Percentiles rank a stretch among this genome's conserved stretches.
Conservation (phyloP, 768 basidiomycete genomes). For the Cystofilobasidium capitatum region DNA sequence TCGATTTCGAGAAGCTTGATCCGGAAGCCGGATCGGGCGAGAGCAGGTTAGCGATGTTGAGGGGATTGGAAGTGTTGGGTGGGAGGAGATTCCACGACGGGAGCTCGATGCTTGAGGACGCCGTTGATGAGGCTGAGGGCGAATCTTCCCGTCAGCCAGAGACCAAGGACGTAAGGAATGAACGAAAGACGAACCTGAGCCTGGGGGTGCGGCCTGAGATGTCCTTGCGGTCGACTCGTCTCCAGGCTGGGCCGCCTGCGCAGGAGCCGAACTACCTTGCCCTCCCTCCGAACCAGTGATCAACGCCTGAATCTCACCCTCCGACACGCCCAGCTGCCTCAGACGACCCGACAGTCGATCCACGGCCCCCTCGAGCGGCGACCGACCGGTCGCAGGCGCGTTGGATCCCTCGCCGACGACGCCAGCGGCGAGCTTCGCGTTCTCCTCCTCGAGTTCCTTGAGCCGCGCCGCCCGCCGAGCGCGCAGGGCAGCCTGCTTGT, state of each 20-base stretch:
- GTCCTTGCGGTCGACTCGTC: neutral
- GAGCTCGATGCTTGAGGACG: neutral
- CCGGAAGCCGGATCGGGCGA: too few relatives aligned
- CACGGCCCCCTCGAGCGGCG: neutral
- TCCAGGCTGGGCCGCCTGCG: neutral
- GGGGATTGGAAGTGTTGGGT: neutral
- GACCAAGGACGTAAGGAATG: neutral
- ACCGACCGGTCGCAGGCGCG: constrained; percentile 1
- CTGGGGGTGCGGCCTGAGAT: neutral
- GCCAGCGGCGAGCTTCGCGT: constrained; percentile 6
- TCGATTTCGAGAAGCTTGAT: neutral
- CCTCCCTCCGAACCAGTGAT: neutral
- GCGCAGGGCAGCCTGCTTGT: constrained; percentile 13
- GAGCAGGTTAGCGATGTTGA: too few relatives aligned
- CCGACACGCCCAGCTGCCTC: constrained; percentile 1
- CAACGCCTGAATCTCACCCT: constrained; percentile 8
- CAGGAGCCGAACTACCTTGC: neutral
- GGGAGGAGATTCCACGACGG: neutral
- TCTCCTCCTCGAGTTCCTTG: constrained; percentile 18
- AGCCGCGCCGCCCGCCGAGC: constrained; percentile 6
- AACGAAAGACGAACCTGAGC: neutral
- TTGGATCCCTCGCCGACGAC: neutral
- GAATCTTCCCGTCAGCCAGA: neutral
- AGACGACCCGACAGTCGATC: neutral
- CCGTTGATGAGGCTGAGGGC: neutral